Evolutionary conservation across 805 yeast species (phyloP).

Genomic region (Saccharomycopsis sp.): DNA sequence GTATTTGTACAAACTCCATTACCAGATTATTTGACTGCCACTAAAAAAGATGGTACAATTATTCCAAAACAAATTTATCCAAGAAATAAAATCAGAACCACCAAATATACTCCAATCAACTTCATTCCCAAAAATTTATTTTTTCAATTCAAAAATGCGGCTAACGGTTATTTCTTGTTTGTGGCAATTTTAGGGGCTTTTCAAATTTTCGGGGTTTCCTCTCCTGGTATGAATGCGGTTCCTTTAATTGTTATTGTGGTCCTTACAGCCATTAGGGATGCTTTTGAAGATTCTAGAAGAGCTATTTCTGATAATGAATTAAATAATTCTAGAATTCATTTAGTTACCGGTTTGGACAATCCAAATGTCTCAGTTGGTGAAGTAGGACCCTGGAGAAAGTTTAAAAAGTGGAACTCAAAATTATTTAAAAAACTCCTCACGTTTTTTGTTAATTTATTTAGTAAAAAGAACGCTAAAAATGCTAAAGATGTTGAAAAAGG

Average conservation of each 20-base stretch:
- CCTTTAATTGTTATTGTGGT: slow-evolving; percentile 71
- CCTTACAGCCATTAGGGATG: slow-evolving; percentile 71
- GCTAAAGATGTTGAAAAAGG: slow-evolving; percentile 35
- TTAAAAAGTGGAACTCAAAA: slow-evolving; percentile 44
- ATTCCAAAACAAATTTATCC: slow-evolving; percentile 55
- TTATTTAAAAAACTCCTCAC: slow-evolving; percentile 19
- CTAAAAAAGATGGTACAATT: slow-evolving; percentile 47
- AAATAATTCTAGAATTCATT: slow-evolving; percentile 64
- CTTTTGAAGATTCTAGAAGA: slow-evolving; percentile 71
- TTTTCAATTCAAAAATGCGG: slow-evolving; percentile 79
- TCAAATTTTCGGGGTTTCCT: slow-evolving; percentile 70
- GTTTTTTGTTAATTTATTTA: slow-evolving; percentile 22
- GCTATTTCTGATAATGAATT: slow-evolving; percentile 63
- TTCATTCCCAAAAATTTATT: slow-evolving; percentile 78
- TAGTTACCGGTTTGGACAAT: slow-evolving; percentile 45
- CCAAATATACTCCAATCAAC: slow-evolving; percentile 86
- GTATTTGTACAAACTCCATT: slow-evolving; percentile 40
- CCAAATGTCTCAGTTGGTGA: slow-evolving; percentile 53
- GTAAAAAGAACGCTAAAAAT: slow-evolving; percentile 24
- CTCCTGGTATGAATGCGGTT: slow-evolving; percentile 63
- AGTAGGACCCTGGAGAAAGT: slow-evolving; percentile 56
- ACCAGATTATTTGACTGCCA: slow-evolving; percentile 46
- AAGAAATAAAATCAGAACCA: slow-evolving; percentile 87
- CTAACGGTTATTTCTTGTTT: slow-evolving; percentile 77
- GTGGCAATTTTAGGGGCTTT: slow-evolving; percentile 73